Conservation (phyloP, 2,329 filamentous ascomycete species). For the Geoglossum cookeanum region DNA sequence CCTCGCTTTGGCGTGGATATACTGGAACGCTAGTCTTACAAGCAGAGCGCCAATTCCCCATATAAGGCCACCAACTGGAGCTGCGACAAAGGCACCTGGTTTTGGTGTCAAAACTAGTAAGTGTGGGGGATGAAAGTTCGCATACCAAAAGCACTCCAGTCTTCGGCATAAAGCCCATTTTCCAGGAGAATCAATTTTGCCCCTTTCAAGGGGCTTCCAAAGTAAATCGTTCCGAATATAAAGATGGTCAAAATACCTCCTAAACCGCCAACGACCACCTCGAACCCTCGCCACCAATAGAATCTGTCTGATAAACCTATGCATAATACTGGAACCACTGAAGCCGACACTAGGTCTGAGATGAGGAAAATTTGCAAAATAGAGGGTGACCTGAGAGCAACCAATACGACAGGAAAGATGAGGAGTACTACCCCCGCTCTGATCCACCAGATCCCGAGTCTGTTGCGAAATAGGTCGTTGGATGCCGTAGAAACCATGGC, state of each 20-base stretch:
- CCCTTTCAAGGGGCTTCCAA: constrained; percentile 42
- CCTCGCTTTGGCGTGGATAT: constrained; percentile 33
- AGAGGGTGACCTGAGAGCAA: constrained; percentile 54
- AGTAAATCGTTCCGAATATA: constrained; percentile 64
- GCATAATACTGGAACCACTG: constrained; percentile 54
- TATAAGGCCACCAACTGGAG: constrained; percentile 54
- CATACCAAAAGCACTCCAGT: constrained; percentile 61
- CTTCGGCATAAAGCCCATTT: constrained; percentile 52
- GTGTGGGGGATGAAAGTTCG: background rate
- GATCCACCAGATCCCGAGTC: constrained; percentile 55
- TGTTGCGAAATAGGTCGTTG: constrained; percentile 73
- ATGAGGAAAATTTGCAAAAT: constrained; percentile 71
- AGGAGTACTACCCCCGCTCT: constrained; percentile 48
- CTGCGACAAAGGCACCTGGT: constrained; percentile 51
- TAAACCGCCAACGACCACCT: constrained; percentile 59
- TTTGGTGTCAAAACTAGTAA: background rate
- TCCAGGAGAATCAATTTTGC: constrained; percentile 52
- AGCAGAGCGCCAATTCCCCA: constrained; percentile 47
- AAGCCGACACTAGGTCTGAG: constrained; percentile 58
- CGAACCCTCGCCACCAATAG: constrained; percentile 64
- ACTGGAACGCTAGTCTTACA: constrained; percentile 41
- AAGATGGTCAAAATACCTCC: constrained; percentile 66
- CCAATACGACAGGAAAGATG: constrained; percentile 54
- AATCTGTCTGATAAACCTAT: constrained; percentile 45
- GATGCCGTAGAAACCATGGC: constrained; percentile 73